A percentile compares a stretch with the other conserved stretches of the same genome.
phyloP scores from a whole-genome alignment of 352 stramenopile genomes.

The Pythium vanterpoolii region DNA sequence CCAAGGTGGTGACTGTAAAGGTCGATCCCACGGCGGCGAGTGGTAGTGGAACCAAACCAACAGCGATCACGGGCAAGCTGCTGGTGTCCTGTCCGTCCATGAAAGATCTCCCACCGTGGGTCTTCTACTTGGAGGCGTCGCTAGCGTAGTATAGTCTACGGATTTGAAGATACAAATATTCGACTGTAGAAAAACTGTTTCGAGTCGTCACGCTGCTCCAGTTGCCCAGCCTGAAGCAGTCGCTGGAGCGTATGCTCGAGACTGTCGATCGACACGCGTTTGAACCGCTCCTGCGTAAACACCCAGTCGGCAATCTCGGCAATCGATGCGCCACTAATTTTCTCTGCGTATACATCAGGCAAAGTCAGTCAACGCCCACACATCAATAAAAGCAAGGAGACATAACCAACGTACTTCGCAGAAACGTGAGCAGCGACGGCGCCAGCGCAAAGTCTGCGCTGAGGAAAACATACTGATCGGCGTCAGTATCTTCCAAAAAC shows the following conservation, averaged over 20 bases:
- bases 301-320: conserved; percentile 47
- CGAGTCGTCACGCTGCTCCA: conserved; percentile 34
- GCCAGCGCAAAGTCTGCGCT: conserved; percentile 43
- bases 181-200: conserved; percentile 27
- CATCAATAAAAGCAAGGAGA: neutral
- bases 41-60: neutral
- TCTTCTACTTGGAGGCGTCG: conserved; percentile 79
- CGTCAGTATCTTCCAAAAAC: conserved; percentile 49
- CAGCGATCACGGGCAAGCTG: conserved; percentile 59
- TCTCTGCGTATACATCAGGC: too few relatives aligned
- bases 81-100: conserved; percentile 72
- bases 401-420: conserved; percentile 29
- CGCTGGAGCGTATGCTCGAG: conserved; percentile 38
- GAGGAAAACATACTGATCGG: conserved; percentile 54
- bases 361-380: too few relatives aligned
- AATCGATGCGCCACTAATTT: conserved; percentile 30
- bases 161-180: neutral
- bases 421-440: conserved; percentile 37
- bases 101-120: conserved; percentile 76
- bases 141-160: neutral
- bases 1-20: conserved; percentile 57
- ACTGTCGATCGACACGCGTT: conserved; percentile 47
- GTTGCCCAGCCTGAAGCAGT: conserved; percentile 26
- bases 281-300: conserved; percentile 44
- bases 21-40: conserved; percentile 32